These are phyloP conservation scores for Podospora conica DNA, from an alignment of 495 filamentous ascomycete genomes.

Conservation along the genomic window DNA sequence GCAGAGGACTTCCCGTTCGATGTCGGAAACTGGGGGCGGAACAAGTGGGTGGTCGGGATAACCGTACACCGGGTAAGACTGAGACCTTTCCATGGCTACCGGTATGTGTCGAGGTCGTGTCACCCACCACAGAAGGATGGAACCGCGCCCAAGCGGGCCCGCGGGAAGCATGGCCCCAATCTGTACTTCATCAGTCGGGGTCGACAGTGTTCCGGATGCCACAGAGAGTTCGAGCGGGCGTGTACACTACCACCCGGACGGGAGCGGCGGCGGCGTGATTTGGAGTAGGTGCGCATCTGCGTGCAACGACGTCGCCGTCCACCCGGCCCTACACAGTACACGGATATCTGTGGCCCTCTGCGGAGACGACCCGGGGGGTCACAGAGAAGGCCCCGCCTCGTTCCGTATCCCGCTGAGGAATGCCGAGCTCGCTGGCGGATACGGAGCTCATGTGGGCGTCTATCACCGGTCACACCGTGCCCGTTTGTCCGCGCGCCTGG, in stretches of 20 bases:
- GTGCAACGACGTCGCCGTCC: background rate
- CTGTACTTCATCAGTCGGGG: background rate
- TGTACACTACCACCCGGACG: no score
- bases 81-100: no score
- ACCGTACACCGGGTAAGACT: no score
- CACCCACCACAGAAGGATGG: background rate
- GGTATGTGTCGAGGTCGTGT: no score
- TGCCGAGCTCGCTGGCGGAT: background rate
- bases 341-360: background rate
- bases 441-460: background rate
- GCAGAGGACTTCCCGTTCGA: background rate
- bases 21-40: background rate
- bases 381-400: background rate
- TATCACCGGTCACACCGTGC: background rate
- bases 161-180: background rate
- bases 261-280: background rate
- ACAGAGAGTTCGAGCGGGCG: background rate
- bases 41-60: background rate
- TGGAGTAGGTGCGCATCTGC: background rate
- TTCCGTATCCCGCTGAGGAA: background rate
- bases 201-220: background rate
- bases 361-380: background rate
- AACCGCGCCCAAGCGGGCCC: no score
- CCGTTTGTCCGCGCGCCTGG: background rate
- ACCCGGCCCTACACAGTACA: background rate